Conservation (phyloP, 2,329 filamentous ascomycete genomes). For the Xylariaceae sp. region DNA sequence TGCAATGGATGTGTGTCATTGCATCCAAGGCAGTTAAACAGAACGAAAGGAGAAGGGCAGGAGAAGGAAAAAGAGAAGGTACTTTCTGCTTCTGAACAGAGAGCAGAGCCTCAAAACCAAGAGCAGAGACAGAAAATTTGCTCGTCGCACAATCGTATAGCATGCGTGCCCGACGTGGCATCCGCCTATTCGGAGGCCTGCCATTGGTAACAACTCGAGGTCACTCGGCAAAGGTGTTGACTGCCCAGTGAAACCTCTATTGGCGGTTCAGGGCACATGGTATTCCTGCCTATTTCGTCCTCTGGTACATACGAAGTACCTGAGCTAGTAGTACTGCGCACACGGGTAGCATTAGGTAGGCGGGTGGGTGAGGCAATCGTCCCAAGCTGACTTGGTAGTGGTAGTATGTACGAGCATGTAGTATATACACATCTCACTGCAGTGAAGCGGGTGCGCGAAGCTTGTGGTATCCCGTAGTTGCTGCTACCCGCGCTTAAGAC, state of each 20-base stretch:
- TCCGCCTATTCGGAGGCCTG: not conserved
- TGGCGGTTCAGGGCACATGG: not conserved
- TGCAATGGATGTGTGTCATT: conserved; percentile 11
- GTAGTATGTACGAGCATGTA: too few relatives aligned
- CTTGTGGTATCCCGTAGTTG: not conserved
- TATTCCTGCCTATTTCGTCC: not conserved
- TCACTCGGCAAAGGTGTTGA: not conserved
- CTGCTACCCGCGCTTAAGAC: conserved; percentile 11
- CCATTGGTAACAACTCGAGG: not conserved
- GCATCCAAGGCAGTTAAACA: not conserved
- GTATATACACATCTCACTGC: not conserved
- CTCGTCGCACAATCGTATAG: conserved; percentile 1
- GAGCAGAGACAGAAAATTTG: not conserved
- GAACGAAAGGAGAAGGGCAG: not conserved
- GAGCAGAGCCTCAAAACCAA: conserved; percentile 15
- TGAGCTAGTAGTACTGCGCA: too few relatives aligned
- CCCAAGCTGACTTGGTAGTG: too few relatives aligned
- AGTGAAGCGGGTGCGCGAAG: not conserved
- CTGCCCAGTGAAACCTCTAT: not conserved
- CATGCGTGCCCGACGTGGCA: conserved; percentile 6
- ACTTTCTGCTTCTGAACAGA: not conserved
- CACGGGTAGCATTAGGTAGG: too few relatives aligned
- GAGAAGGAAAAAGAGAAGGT: not conserved
- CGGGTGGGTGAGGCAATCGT: not conserved
- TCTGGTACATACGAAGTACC: not conserved